phyloP scores from a whole-genome alignment of 2,329 filamentous ascomycete species.

The Calonectria naviculata region DNA sequence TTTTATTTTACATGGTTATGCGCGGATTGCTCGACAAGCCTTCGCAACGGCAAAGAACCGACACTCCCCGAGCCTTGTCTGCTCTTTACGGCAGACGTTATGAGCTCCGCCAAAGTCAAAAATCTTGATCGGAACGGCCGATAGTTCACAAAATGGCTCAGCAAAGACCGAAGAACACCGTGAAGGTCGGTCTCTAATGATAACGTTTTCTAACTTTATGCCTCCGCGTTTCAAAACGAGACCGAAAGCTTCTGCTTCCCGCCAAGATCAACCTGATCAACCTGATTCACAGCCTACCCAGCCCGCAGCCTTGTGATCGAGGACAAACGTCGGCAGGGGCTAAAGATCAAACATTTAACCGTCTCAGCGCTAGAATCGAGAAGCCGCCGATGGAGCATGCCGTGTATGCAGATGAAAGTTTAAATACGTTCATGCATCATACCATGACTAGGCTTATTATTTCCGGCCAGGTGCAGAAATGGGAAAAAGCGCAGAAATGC shows the following conservation, averaged over 20 bases:
- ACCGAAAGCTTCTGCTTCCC: background rate
- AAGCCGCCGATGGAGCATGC: background rate
- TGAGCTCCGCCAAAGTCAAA: background rate
- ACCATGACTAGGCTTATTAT: background rate
- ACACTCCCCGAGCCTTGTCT: too few relatives aligned
- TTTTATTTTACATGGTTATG: background rate
- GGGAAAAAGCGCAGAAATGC: background rate
- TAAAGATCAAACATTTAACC: background rate
- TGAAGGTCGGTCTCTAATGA: background rate
- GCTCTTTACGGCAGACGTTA: background rate
- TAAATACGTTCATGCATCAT: background rate
- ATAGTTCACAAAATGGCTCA: background rate
- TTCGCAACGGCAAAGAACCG: too few relatives aligned
- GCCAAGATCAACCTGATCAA: background rate
- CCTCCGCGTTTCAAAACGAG: background rate
- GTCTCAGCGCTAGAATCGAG: background rate
- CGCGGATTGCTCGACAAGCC: background rate
- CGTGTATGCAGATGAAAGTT: background rate
- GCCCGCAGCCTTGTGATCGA: background rate
- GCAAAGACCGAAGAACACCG: background rate
- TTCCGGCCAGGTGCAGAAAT: background rate
- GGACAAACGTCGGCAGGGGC: background rate
- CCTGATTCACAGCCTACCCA: background rate
- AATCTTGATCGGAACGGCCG: background rate
- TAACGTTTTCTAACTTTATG: background rate